Evolutionary conservation across 1,284 basidiomycete species (phyloP).

Genomic region (Cryptococcus sp.): DNA sequence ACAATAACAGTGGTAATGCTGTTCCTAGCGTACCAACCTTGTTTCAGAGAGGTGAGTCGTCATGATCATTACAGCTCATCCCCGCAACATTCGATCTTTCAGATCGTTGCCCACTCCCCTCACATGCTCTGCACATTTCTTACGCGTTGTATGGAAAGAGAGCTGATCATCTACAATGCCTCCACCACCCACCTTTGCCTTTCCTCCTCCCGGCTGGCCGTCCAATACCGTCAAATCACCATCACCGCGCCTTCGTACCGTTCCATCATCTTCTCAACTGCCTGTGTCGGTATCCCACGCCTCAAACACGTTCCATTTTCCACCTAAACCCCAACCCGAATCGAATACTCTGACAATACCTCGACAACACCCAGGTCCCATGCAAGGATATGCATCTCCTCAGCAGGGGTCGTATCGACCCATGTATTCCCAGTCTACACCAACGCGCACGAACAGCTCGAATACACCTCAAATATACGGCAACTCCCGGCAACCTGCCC

Average conservation of each 20-base stretch:
- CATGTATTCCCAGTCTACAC: background rate
- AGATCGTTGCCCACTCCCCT: background rate
- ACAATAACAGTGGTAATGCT: background rate
- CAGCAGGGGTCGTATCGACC: slow-evolving; percentile 1
- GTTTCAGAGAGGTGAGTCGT: slow-evolving; percentile 8
- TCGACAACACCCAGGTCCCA: background rate
- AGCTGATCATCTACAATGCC: background rate
- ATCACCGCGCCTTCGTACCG: background rate
- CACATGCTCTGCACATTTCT: background rate
- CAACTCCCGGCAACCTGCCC: background rate
- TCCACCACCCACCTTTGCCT: slow-evolving; percentile 7
- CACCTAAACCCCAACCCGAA: background rate
- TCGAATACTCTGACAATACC: background rate
- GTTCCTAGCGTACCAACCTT: slow-evolving; percentile 8
- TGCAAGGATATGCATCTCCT: background rate
- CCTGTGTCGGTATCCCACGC: background rate
- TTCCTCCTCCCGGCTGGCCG: slow-evolving; percentile 19
- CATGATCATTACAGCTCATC: background rate
- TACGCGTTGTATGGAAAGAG: background rate
- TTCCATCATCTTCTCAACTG: background rate
- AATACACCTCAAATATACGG: background rate
- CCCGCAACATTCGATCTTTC: background rate
- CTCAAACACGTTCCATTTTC: background rate
- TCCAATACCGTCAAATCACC: slow-evolving; percentile 13
- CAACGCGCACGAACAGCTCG: background rate